phyloP scores from a whole-genome alignment of 768 basidiomycete genomes.

The Trametes cubensis region DNA sequence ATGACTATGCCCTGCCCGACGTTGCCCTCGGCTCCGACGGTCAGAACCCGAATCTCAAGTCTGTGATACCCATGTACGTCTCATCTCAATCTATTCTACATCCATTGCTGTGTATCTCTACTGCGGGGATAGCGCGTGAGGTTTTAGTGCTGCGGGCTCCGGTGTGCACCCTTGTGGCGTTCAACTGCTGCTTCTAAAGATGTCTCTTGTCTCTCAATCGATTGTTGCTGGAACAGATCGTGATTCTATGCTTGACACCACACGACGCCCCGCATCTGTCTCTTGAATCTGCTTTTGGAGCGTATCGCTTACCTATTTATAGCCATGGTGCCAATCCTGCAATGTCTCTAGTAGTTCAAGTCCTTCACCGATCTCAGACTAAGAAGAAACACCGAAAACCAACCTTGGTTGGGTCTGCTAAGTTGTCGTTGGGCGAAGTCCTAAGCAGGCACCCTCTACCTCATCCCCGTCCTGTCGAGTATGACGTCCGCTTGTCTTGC shows the following conservation, averaged over 20 bases:
- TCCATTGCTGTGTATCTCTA: background rate
- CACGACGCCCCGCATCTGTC: too few species aligned
- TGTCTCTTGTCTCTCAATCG: too few species aligned
- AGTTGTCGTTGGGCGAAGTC: conserved; percentile 56
- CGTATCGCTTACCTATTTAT: conserved; percentile 2
- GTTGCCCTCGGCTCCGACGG: conserved; percentile 66
- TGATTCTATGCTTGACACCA: too few species aligned
- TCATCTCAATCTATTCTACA: background rate
- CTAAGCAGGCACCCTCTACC: conserved; percentile 47
- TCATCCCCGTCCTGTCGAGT: conserved; percentile 12
- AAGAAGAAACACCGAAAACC: conserved; percentile 66
- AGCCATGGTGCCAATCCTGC: conserved; percentile 45
- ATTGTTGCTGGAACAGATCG: too few species aligned
- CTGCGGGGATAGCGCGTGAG: too few species aligned
- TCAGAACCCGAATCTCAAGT: conserved; percentile 67
- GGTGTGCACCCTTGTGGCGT: too few species aligned
- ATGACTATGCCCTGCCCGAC: conserved; percentile 41
- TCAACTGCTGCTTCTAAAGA: too few species aligned
- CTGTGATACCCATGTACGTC: conserved; percentile 55
- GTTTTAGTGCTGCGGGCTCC: too few species aligned
- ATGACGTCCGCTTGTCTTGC: conserved; percentile 28
- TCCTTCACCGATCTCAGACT: conserved; percentile 60
- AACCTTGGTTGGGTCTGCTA: conserved; percentile 54
- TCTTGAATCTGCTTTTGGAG: background rate
- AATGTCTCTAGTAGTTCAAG: conserved; percentile 53